phyloP scores from a whole-genome alignment of 768 basidiomycete species.

The Pholiota microspora region DNA sequence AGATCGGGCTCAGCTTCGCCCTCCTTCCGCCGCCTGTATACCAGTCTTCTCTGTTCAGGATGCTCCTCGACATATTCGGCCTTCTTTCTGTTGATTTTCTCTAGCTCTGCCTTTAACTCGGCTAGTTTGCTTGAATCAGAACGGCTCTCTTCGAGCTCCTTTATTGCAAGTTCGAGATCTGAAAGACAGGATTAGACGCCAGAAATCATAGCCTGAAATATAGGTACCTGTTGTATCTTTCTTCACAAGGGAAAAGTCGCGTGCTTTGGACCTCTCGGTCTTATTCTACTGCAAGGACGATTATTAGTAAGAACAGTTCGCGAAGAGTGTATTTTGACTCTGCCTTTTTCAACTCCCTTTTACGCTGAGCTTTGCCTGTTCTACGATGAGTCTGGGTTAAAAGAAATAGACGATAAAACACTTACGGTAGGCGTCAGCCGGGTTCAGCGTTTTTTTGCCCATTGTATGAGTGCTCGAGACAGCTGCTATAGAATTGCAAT shows the following conservation, averaged over 20 bases:
- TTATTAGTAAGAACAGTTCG: slow-evolving; percentile 12
- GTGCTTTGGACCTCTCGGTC: slow-evolving; percentile 70
- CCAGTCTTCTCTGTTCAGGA: slow-evolving; percentile 86
- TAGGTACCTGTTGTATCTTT: slow-evolving; percentile 81
- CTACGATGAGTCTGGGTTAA: slow-evolving; percentile 6
- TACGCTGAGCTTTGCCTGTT: slow-evolving; percentile 86
- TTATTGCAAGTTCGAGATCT: slow-evolving; percentile 86
- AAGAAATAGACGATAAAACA: slow-evolving; percentile 16
- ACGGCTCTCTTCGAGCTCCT: slow-evolving; percentile 52
- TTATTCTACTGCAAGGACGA: slow-evolving; percentile 78
- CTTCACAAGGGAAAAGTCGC: slow-evolving; percentile 91
- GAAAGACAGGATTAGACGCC: slow-evolving; percentile 4
- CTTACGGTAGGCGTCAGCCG: slow-evolving; percentile 91
- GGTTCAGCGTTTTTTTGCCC: slow-evolving; percentile 89
- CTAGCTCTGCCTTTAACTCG: slow-evolving; percentile 74
- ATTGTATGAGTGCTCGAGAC: slow-evolving; percentile 34
- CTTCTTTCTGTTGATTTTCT: slow-evolving; percentile 82
- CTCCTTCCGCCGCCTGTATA: slow-evolving; percentile 60
- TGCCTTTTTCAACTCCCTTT: slow-evolving; percentile 96
- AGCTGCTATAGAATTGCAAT: background rate
- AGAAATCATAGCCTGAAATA: background rate
- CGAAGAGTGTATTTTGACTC: slow-evolving; percentile 3
- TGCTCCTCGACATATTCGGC: slow-evolving; percentile 91
- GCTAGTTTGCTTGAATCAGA: slow-evolving; percentile 63
- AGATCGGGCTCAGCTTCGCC: slow-evolving; percentile 41